These are phyloP conservation scores for Talaromyces sp. DNA, from an alignment of 2,329 filamentous ascomycete genomes.

Conservation along the genomic window DNA sequence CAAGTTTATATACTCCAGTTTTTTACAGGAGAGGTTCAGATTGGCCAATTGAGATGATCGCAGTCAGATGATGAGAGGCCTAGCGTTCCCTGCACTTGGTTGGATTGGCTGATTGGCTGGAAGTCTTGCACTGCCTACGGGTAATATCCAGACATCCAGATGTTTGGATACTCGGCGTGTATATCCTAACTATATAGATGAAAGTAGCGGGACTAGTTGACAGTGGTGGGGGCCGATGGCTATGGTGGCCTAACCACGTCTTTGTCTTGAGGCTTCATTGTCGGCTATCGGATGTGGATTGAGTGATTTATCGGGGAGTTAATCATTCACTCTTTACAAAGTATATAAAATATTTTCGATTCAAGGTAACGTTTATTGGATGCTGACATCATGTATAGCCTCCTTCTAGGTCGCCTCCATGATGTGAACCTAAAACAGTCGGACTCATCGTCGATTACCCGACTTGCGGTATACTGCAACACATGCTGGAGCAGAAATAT, in stretches of 20 bases:
- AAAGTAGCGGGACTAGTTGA: not conserved
- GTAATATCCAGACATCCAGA: not conserved
- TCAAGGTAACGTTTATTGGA: not conserved
- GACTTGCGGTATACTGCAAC: not conserved
- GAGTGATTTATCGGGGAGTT: not conserved
- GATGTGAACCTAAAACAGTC: not conserved
- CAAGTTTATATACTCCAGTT: not conserved
- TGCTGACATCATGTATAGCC: not conserved
- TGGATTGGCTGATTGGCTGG: not conserved
- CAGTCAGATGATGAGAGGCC: not conserved
- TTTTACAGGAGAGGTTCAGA: not conserved
- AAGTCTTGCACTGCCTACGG: not conserved
- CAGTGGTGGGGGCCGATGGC: not conserved
- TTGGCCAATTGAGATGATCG: not conserved
- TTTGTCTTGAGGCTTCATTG: not conserved
- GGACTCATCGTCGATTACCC: not conserved
- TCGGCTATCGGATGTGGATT: not conserved
- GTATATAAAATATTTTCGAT: not conserved
- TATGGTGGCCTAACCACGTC: not conserved
- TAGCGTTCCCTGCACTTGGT: not conserved
- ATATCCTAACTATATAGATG: not conserved
- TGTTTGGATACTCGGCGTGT: not conserved
- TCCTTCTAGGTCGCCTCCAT: not conserved
- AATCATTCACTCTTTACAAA: not conserved
- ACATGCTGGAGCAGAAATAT: not conserved